Evolutionary conservation across 495 filamentous ascomycete genomes (phyloP), one percentile per base, ranked within the genome.

Genomic region (Staphylotrichum tortipilum): DNA sequence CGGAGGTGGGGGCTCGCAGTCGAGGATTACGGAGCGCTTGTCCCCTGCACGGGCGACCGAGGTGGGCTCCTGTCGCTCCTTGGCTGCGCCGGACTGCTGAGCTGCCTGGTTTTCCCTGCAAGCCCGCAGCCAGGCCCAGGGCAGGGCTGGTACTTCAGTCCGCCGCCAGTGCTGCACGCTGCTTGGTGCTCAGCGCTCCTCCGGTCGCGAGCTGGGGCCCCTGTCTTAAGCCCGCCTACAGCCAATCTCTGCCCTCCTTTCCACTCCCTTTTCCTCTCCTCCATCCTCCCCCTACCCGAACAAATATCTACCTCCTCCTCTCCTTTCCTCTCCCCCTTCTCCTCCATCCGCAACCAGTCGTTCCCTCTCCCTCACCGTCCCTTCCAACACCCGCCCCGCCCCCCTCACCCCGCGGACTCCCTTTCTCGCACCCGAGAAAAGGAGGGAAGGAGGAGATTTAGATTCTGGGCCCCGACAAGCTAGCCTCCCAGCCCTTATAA

Each of bases 341-440:
- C 70, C 66, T 68, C 69, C 67, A 74, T 74, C 75, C 75, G 64
- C 75, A 76, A 77, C 68, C 69, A 74, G 67, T 75, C 74, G 66
- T 76, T 73, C 65, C 63, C 59, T 63, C 59, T 65, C 54, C 65
- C 64, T 56, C 48, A 58, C 64, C 68, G 65, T 67, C 65, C 70
- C 69, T 72, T 69, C 70, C 71, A 69, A 59, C 56, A 60, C 22
- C 37, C 60, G n/a, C n/a, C n/a, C n/a, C n/a, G n/a, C n/a, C n/a
- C n/a, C n/a, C n/a, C n/a, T n/a, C n/a, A n/a, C 61, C 53, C 47
- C 55, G 47, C 53, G 49, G 53, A 59, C 61, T 67, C 60, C 57
- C 53, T 59, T 59, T 60, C 63, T 59, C 54, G 40, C 37, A 42
- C 47, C 8, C 44, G 60, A 63, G 57, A 69, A 65, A 61, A 58